A percentile compares a stretch with the other conserved stretches of the same genome.
Conservation (phyloP, 2,329 filamentous ascomycete genomes). For the Penicillium sp. region DNA sequence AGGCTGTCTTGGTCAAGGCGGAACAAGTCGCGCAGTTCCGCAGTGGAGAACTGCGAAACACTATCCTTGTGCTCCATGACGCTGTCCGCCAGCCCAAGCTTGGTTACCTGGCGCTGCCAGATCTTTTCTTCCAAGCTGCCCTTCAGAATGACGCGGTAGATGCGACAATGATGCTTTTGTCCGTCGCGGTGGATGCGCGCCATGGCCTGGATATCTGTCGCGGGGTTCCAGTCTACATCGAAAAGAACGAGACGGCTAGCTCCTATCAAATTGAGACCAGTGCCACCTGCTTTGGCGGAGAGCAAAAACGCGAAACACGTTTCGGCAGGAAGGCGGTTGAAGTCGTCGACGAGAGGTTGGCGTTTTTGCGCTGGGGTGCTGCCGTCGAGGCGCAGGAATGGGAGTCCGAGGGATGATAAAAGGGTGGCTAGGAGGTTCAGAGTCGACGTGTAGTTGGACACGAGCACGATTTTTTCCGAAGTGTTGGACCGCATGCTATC, state of each 20-base stretch:
- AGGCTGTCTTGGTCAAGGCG: conserved; percentile 58
- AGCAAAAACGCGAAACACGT: conserved; percentile 67
- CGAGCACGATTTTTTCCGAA: conserved; percentile 68
- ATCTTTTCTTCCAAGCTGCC: conserved; percentile 73
- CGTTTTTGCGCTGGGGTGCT: conserved; percentile 63
- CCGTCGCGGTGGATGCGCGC: conserved; percentile 71
- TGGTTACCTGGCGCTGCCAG: conserved; percentile 69
- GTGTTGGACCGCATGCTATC: conserved; percentile 61
- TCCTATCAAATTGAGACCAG: conserved; percentile 68
- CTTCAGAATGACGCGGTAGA: conserved; percentile 67
- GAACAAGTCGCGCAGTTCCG: conserved; percentile 67
- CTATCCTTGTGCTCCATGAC: conserved; percentile 66
- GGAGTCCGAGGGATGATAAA: conserved; percentile 58
- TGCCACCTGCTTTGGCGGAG: conserved; percentile 69
- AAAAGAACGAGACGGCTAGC: conserved; percentile 69
- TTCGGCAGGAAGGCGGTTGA: conserved; percentile 60
- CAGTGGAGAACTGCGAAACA: conserved; percentile 60
- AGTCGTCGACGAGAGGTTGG: conserved; percentile 66
- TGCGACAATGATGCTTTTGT: conserved; percentile 65
- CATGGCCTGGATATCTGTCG: conserved; percentile 72
- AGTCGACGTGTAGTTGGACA: conserved; percentile 74
- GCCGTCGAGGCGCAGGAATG: conserved; percentile 68
- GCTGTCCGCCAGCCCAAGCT: conserved; percentile 67
- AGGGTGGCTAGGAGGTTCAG: conserved; percentile 65
- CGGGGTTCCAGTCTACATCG: conserved; percentile 75